phyloP scores from a whole-genome alignment of 2,329 filamentous ascomycete species.

The Elsinoe batatas region DNA sequence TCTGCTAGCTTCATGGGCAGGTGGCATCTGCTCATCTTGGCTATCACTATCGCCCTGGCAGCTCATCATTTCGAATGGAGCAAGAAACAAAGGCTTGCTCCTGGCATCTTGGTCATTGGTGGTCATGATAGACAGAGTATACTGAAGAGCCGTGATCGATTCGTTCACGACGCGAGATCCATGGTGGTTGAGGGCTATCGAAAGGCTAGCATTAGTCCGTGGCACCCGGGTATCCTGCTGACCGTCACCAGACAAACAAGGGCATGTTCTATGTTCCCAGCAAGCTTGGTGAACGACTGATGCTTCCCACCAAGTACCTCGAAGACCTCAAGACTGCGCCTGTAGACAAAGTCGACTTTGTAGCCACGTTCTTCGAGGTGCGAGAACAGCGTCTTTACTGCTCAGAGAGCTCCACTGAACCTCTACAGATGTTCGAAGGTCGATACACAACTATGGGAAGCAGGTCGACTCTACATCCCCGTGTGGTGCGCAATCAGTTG shows the following conservation, averaged over 20 bases:
- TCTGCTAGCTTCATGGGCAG: neutral
- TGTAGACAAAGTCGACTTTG: conserved; percentile 23
- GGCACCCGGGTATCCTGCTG: neutral
- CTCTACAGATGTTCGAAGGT: conserved; percentile 24
- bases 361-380: conserved; percentile 18
- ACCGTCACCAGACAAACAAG: neutral
- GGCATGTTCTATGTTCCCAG: conserved; percentile 22
- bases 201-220: neutral
- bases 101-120: neutral
- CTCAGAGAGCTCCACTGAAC: neutral
- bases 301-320: conserved; percentile 23
- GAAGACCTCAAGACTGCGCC: conserved; percentile 24
- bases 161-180: conserved; percentile 1
- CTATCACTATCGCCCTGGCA: neutral
- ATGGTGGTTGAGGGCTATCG: conserved; percentile 8
- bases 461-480: conserved; percentile 23
- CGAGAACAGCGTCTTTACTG: neutral
- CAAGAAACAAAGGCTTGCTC: neutral
- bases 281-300: conserved; percentile 22
- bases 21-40: neutral
- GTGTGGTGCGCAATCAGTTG: conserved; percentile 21
- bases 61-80: neutral
- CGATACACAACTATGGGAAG: conserved; percentile 26
- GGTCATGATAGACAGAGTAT: neutral
- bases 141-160: neutral